Evolutionary conservation across 148 eudicot genomes (phyloP).

Genomic region (Talinum fruticosum): DNA sequence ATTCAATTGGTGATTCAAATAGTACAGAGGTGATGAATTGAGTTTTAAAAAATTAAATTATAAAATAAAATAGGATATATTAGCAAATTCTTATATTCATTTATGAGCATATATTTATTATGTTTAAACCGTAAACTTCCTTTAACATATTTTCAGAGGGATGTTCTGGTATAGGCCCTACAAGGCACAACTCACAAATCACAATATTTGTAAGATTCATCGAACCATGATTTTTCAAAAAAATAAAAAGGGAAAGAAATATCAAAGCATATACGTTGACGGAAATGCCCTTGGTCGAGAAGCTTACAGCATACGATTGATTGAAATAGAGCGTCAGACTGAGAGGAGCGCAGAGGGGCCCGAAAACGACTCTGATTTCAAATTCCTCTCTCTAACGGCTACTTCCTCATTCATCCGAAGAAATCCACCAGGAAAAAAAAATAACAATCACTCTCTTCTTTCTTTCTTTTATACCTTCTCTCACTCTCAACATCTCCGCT

Average conservation of each 20-base stretch:
- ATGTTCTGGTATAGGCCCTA: too few relatives aligned
- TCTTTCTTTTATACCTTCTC: background rate
- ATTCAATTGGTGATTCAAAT: too few relatives aligned
- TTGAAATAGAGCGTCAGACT: background rate
- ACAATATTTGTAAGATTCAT: too few relatives aligned
- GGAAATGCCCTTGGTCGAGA: conserved; percentile 7
- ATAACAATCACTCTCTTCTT: background rate
- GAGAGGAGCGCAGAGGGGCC: conserved; percentile 20
- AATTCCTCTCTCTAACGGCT: conserved; percentile 25
- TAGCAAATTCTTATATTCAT: too few relatives aligned
- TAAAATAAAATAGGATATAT: too few relatives aligned
- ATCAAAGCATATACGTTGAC: background rate
- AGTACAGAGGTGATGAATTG: too few relatives aligned
- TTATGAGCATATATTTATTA: too few relatives aligned
- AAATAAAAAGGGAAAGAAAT: background rate
- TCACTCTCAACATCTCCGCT: background rate
- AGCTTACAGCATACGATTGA: conserved; percentile 21
- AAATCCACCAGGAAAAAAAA: background rate
- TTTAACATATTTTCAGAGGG: too few relatives aligned
- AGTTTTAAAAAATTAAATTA: too few relatives aligned
- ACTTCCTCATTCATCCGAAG: conserved; percentile 11
- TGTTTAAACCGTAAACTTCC: too few relatives aligned
- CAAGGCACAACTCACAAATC: too few relatives aligned
- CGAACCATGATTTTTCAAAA: too few relatives aligned
- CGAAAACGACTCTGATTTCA: background rate